Evolutionary conservation across 148 eudicot genomes (phyloP).

Genomic region (Hydrangea macrophylla): DNA sequence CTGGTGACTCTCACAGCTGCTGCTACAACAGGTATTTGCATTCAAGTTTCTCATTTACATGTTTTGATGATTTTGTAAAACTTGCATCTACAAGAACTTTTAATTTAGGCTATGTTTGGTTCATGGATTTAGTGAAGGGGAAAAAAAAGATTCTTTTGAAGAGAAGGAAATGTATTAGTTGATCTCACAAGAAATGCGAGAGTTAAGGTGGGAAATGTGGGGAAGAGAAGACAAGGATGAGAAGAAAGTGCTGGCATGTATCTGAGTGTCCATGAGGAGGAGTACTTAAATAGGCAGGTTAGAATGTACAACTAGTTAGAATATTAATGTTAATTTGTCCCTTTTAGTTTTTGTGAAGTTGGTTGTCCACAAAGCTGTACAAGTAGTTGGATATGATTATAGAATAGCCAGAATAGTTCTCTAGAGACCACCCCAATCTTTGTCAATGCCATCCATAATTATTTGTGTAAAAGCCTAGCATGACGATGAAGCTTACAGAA

Average conservation of each 20-base stretch:
- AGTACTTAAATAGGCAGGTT: conserved; percentile 55
- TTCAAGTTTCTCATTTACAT: too few relatives aligned
- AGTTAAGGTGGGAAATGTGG: conserved; percentile 18
- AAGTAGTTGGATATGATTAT: conserved; percentile 49
- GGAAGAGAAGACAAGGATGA: conserved; percentile 26
- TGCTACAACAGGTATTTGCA: too few relatives aligned
- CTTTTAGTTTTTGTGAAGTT: conserved; percentile 36
- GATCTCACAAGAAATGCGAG: background rate
- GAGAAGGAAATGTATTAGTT: background rate
- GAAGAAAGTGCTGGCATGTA: conserved; percentile 53
- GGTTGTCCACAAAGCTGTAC: conserved; percentile 55
- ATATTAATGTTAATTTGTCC: conserved; percentile 25
- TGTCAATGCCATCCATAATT: conserved; percentile 50
- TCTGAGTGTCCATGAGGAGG: conserved; percentile 36
- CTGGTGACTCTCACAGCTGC: too few relatives aligned
- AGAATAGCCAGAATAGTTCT: conserved; percentile 35
- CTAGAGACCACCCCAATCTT: conserved; percentile 29
- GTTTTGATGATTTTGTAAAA: too few relatives aligned
- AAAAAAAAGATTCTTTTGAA: too few relatives aligned
- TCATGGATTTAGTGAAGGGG: too few relatives aligned
- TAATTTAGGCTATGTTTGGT: too few relatives aligned
- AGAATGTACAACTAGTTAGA: conserved; percentile 41
- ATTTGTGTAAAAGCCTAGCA: conserved; percentile 48
- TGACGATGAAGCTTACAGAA: conserved; percentile 63
- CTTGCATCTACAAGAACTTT: too few relatives aligned